A percentile compares a stretch with the other conserved stretches of the same genome.
Evolutionary conservation across 2,329 filamentous ascomycete species (phyloP).

Genomic region (Xylaria sp.): DNA sequence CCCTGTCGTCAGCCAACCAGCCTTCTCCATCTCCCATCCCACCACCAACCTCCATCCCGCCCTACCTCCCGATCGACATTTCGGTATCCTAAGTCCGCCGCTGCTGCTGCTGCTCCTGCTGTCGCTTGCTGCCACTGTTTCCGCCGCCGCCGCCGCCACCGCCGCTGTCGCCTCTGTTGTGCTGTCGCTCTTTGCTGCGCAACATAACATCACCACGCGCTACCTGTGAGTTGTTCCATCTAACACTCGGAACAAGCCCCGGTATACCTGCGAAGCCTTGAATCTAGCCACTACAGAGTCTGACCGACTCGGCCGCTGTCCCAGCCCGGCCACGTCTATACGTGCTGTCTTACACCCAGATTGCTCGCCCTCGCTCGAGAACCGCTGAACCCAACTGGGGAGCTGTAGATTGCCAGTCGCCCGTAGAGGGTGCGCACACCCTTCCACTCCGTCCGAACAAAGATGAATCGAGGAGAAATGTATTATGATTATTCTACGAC

Average conservation of each 20-base stretch:
- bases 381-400: constrained; percentile 42
- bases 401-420: constrained; percentile 49
- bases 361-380: constrained; percentile 18
- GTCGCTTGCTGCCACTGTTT: not conserved
- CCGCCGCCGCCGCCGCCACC: not conserved
- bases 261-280: not conserved
- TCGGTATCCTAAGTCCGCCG: constrained; percentile 22
- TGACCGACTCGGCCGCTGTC: constrained; percentile 11
- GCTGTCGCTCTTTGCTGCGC: constrained; percentile 26
- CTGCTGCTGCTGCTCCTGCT: not conserved
- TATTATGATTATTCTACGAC: constrained; percentile 75
- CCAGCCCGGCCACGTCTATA: constrained; percentile 11
- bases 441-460: constrained; percentile 40
- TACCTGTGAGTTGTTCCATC: constrained; percentile 1
- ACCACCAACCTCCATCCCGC: constrained; percentile 40
- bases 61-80: constrained; percentile 36
- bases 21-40: constrained; percentile 38
- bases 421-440: constrained; percentile 47
- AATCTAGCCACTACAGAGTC: not conserved
- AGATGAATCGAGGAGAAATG: constrained; percentile 70
- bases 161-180: constrained; percentile 2
- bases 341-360: constrained; percentile 15
- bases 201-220: constrained; percentile 17
- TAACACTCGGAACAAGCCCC: constrained; percentile 2
- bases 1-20: constrained; percentile 45